These are phyloP conservation scores for Trichoderma simmonsii DNA, from an alignment of 2,329 filamentous ascomycete genomes.

Conservation along the genomic window DNA sequence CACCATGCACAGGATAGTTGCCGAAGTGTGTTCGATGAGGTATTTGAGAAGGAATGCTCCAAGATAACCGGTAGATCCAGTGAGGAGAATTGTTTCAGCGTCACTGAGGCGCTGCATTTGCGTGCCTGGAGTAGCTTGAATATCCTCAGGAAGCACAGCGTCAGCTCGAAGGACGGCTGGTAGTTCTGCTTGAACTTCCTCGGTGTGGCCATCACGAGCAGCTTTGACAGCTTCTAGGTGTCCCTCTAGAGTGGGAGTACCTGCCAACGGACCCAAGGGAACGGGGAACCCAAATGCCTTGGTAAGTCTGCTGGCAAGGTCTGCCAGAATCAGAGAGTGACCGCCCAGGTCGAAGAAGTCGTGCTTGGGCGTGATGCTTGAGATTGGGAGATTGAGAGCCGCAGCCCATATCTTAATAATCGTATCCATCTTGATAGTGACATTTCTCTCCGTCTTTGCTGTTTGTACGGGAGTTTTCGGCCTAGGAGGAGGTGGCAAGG, in stretches of 20 bases:
- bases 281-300: constrained; percentile 70
- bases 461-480: constrained; percentile 43
- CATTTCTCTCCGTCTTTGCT: constrained; percentile 51
- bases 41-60: constrained; percentile 71
- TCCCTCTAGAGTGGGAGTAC: constrained; percentile 67
- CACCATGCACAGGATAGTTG: constrained; percentile 69
- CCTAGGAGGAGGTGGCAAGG: constrained; percentile 58
- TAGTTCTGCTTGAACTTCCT: constrained; percentile 71
- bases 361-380: constrained; percentile 64
- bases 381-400: constrained; percentile 62
- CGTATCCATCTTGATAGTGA: constrained; percentile 62
- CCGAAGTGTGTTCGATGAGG: constrained; percentile 64
- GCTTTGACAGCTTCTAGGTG: constrained; percentile 69
- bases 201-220: constrained; percentile 69
- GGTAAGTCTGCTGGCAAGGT: constrained; percentile 67
- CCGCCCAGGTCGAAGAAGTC: constrained; percentile 81
- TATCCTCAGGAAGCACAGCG: constrained; percentile 65
- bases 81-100: constrained; percentile 67
- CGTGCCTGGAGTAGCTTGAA: constrained; percentile 50
- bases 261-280: constrained; percentile 67
- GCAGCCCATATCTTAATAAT: constrained; percentile 71
- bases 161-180: constrained; percentile 67
- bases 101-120: constrained; percentile 59
- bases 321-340: constrained; percentile 74
- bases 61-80: constrained; percentile 72